Evolutionary conservation across 1,284 basidiomycete genomes (phyloP), one percentile per base, ranked within the genome.

Genomic region (Ustilago cynodontis): DNA sequence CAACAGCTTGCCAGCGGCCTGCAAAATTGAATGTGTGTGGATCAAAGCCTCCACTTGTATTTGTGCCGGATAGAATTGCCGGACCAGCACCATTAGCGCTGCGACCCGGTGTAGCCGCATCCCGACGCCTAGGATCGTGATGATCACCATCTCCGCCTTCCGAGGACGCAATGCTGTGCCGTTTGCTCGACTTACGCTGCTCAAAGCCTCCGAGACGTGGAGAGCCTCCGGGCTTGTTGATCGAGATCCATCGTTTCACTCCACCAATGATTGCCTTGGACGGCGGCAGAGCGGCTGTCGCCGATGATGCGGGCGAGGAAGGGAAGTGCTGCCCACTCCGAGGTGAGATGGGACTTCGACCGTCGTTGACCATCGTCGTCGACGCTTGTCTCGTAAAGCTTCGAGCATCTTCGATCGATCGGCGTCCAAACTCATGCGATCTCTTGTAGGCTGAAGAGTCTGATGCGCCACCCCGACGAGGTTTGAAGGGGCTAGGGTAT

Each of bases 211-310:
- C 51, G 2, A 68, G 53, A 29, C 57, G 68, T 0, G 61, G 59
- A 16, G 66, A 69, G 1, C 65, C 57, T 39, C 67, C 61, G 14
- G 74, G 62, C 28, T 63, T 55, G 51, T 82, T 82, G 61, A 82
- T 70, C 41, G 71, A 75, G 55, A 82, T 82, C 81, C 81, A 82
- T 22, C 81, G 60, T 31, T 70, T 52, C 2, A 82, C 81, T 9
- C 81, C 81, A 26, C 81, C 81, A 9, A 82, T 79, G 28, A 82
- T 66, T 10, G 79, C 79, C 24, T 71, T 74, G 14, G 75, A 77
- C 2, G 69, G 77, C 24, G 66, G 59, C 33, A 62, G 52, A 2
- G 59, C 55, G 31, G 41, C 37, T 18, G 54, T 51, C 7, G 65
- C 54, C 14, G 59, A 41, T 9, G 54, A 26, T 4, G 56, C 39